Conservation (phyloP, 1,284 basidiomycete species). For the Microbotryum intermedium region DNA sequence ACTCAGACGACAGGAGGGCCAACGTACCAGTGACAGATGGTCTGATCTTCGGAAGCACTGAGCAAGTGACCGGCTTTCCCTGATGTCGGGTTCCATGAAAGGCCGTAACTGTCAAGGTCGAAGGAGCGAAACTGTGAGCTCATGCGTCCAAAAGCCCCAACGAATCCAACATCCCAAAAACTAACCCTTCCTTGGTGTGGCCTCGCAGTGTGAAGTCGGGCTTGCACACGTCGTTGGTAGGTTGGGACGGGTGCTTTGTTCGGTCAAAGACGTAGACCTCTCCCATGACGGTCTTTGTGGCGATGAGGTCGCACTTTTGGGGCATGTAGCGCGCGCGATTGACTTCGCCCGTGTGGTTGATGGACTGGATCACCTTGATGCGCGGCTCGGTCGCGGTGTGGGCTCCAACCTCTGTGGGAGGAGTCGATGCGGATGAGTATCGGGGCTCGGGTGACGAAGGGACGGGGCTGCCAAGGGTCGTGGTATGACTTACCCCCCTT, state of each 20-base stretch:
- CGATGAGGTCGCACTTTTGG: conserved; percentile 93
- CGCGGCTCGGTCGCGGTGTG: conserved; percentile 71
- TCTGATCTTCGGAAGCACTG: conserved; percentile 90
- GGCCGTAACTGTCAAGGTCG: conserved; percentile 60
- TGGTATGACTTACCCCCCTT: conserved; percentile 50
- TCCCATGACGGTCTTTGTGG: conserved; percentile 83
- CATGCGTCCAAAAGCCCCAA: not conserved
- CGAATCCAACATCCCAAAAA: not conserved
- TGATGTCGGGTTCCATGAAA: conserved; percentile 75
- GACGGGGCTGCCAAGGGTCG: not conserved
- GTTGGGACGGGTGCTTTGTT: conserved; percentile 91
- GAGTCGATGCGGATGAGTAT: not conserved
- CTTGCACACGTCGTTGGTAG: conserved; percentile 67
- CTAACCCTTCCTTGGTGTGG: conserved; percentile 85
- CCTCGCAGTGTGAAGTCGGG: conserved; percentile 87
- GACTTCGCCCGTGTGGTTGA: conserved; percentile 94
- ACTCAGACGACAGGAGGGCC: not conserved
- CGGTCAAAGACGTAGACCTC: conserved; percentile 91
- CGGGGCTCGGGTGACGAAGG: not conserved
- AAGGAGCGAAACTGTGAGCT: not conserved
- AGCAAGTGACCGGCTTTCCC: conserved; percentile 70
- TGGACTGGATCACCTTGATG: conserved; percentile 83
- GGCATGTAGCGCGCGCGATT: conserved; percentile 98
- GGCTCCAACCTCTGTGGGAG: conserved; percentile 62
- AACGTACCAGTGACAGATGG: conserved; percentile 82